Evolutionary conservation across 164 flowering plant genomes (phyloP), one percentile per base, ranked within the genome.

Genomic region (Vitis riparia): DNA sequence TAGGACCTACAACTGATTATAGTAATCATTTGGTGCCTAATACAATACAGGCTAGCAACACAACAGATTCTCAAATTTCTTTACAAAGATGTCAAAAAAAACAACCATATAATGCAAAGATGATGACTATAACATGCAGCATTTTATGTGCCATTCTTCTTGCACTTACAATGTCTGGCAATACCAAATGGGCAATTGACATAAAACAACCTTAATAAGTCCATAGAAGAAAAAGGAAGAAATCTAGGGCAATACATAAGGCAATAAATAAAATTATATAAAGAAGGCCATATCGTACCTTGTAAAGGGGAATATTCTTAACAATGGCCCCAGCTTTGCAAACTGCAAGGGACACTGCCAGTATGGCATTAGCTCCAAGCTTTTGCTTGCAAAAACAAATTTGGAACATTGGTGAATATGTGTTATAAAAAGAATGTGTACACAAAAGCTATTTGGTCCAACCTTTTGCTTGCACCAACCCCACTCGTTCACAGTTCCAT

Each of bases 401-500:
- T 27, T 7, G 6, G 27, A 56, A 27, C 16, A 59, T 37, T 3
- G 44, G 44, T 37, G 44, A 5, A 37, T 23, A 23, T 6, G 44
- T 0, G 32, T n/a, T 60, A 62, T 27, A n/a, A 52, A 10, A 61
- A 62, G 6, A 15, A 47, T 37, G 8, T 14, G 62, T 1, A 2
- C 3, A 32, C 58, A 65, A n/a, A 13, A 30, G 15, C 8, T 48
- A 11, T 9, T 13, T 15, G 32, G 8, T 13, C 37, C 12, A 14
- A 92, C 97, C 98, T 92, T 93, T 61, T 91, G 97, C 67, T 93
- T 93, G 88, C 98, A 93, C 98, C 98, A 93, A 61, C 96, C 98
- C 98, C 97, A 93, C 85, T 93, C 98, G 55, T 91, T 93, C 14
- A 79, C 84, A 68, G 97, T 93, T 74, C 97, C 98, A 76, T 93